phyloP scores from a whole-genome alignment of 1,139 yeast species.

The Dujonia santamariae region DNA sequence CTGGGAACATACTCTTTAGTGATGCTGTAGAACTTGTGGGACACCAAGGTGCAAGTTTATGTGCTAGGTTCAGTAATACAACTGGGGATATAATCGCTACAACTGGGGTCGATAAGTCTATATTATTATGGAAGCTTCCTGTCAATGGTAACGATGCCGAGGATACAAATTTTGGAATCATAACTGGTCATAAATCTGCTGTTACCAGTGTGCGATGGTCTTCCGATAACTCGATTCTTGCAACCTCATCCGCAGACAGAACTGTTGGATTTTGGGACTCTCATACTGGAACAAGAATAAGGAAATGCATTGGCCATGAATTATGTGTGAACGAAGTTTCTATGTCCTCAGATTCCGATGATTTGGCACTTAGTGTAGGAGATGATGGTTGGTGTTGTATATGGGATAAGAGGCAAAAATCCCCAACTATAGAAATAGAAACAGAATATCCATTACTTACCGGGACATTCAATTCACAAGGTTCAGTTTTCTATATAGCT shows the following conservation, averaged over 20 bases:
- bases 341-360: slow-evolving; percentile 13
- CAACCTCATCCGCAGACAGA: slow-evolving; percentile 50
- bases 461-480: slow-evolving; percentile 39
- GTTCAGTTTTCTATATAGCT: slow-evolving; percentile 46
- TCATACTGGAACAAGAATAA: slow-evolving; percentile 49
- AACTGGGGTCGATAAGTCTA: slow-evolving; percentile 49
- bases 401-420: slow-evolving; percentile 65
- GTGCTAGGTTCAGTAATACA: slow-evolving; percentile 37
- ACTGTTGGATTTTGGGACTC: slow-evolving; percentile 56
- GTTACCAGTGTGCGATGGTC: slow-evolving; percentile 51
- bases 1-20: slow-evolving; percentile 11
- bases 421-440: slow-evolving; percentile 31
- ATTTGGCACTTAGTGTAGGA: slow-evolving; percentile 45
- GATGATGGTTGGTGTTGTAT: slow-evolving; percentile 61
- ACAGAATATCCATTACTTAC: slow-evolving; percentile 60
- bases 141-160: slow-evolving; percentile 14
- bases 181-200: slow-evolving; percentile 49
- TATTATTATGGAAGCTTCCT: slow-evolving; percentile 48
- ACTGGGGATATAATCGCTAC: slow-evolving; percentile 46
- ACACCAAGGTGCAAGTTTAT: slow-evolving; percentile 41
- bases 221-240: slow-evolving; percentile 29
- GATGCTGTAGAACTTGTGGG: slow-evolving; percentile 36
- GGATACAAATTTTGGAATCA: slow-evolving; percentile 34
- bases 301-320: slow-evolving; percentile 52
- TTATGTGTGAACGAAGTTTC: slow-evolving; percentile 56